phyloP scores from a whole-genome alignment of 148 eudicot species.

The Pharnaceum exiguum region DNA sequence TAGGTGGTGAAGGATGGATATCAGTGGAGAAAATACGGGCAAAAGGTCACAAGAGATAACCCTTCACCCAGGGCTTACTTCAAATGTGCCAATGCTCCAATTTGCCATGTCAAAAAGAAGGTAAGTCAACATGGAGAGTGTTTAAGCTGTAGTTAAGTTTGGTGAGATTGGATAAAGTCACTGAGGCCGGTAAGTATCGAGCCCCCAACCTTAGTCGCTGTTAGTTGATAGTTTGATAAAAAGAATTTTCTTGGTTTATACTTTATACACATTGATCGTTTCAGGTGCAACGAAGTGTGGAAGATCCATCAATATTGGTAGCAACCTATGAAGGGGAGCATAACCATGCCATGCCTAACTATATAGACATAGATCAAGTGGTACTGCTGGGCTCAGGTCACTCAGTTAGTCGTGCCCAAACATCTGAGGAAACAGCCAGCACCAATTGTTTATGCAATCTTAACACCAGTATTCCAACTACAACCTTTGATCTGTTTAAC shows the following conservation, averaged over 20 bases:
- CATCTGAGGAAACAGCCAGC: background rate
- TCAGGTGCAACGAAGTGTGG: conserved; percentile 38
- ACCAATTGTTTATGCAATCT: background rate
- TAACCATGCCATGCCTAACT: conserved; percentile 22
- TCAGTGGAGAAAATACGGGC: conserved; percentile 52
- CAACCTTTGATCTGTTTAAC: conserved; percentile 2
- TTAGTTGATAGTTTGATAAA: too few species aligned
- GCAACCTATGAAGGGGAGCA: conserved; percentile 42
- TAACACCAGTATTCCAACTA: background rate
- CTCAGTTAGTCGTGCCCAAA: background rate
- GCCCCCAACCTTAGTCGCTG: too few species aligned
- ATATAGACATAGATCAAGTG: conserved; percentile 19
- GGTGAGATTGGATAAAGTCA: too few species aligned
- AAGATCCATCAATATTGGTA: conserved; percentile 29
- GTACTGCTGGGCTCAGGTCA: conserved; percentile 17
- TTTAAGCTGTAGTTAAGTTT: too few species aligned
- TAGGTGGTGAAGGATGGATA: conserved; percentile 40
- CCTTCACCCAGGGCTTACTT: conserved; percentile 49
- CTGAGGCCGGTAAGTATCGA: too few species aligned
- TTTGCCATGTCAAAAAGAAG: conserved; percentile 45
- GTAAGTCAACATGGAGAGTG: conserved; percentile 9
- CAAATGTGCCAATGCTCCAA: conserved; percentile 38
- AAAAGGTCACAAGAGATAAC: conserved; percentile 44
- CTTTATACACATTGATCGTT: background rate
- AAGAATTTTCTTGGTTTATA: background rate